Evolutionary conservation across 2,329 filamentous ascomycete genomes (phyloP).

Genomic region (Sporothrix schenckii): DNA sequence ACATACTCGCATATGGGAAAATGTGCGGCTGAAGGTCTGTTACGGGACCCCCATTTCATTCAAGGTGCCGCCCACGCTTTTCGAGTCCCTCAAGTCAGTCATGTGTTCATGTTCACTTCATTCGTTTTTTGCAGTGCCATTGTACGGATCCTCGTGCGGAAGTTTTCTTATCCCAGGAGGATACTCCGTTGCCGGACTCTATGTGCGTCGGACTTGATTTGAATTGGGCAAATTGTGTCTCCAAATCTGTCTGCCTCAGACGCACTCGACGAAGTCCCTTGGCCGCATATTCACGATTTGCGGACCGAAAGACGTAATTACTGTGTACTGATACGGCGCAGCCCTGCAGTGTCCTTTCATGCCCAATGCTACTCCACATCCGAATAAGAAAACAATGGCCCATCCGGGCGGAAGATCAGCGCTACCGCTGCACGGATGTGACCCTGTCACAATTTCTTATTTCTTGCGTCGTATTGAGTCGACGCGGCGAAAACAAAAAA

Average conservation of each 20-base stretch:
- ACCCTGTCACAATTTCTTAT: neutral
- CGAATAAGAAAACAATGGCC: neutral
- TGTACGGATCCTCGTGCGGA: neutral
- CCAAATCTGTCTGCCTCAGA: neutral
- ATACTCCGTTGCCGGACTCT: neutral
- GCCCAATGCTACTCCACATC: conserved; percentile 4
- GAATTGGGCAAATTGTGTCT: neutral
- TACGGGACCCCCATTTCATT: too few relatives aligned
- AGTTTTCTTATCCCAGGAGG: neutral
- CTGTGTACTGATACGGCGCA: too few relatives aligned
- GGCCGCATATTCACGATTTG: neutral
- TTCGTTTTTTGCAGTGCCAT: too few relatives aligned
- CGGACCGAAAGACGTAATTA: too few relatives aligned
- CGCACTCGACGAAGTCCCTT: too few relatives aligned
- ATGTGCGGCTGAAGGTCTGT: too few relatives aligned
- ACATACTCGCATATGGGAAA: too few relatives aligned
- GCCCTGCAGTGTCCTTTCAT: neutral
- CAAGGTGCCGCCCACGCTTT: too few relatives aligned
- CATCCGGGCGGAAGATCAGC: conserved; percentile 5
- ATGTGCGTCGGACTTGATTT: neutral
- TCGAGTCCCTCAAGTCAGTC: too few relatives aligned
- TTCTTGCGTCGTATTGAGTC: too few relatives aligned
- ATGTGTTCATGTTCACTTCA: too few relatives aligned
- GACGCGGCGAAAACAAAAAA: neutral
- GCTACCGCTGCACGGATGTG: neutral